A percentile compares a stretch with the other conserved stretches of the same genome.
These are phyloP conservation scores for Jasminum sambac DNA, from an alignment of 257 asterid species.

Conservation along the genomic window DNA sequence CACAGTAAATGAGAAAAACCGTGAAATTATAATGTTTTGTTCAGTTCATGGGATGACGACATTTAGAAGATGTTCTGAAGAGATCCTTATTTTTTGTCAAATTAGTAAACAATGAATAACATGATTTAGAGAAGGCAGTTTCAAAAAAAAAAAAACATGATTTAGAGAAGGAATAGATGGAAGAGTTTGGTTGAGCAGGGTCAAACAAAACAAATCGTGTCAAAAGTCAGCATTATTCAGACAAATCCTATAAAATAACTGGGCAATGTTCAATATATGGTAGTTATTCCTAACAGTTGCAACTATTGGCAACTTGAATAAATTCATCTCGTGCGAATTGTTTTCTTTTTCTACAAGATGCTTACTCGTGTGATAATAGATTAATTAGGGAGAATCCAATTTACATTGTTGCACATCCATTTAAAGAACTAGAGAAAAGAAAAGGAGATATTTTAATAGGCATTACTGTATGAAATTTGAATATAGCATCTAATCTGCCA, in stretches of 20 bases:
- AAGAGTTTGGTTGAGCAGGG: background rate
- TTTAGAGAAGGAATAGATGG: background rate
- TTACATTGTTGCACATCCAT: background rate
- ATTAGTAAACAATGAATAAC: background rate
- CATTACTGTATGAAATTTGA: background rate
- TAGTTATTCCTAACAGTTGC: background rate
- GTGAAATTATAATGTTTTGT: background rate
- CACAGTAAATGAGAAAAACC: background rate
- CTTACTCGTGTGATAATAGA: background rate
- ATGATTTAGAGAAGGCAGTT: background rate
- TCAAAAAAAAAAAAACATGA: too few species aligned
- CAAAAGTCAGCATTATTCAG: constrained; percentile 4
- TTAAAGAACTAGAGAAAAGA: background rate
- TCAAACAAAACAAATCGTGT: background rate
- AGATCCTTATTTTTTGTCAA: background rate
- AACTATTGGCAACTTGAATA: constrained; percentile 7
- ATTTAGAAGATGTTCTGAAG: constrained; percentile 1
- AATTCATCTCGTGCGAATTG: background rate
- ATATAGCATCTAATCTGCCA: background rate
- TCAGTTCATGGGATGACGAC: background rate
- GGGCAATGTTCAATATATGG: background rate
- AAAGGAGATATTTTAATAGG: background rate
- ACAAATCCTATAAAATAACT: background rate
- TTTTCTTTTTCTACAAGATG: background rate
- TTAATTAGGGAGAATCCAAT: background rate